phyloP scores from a whole-genome alignment of 805 yeast genomes.

The Clavispora phyllophila region DNA sequence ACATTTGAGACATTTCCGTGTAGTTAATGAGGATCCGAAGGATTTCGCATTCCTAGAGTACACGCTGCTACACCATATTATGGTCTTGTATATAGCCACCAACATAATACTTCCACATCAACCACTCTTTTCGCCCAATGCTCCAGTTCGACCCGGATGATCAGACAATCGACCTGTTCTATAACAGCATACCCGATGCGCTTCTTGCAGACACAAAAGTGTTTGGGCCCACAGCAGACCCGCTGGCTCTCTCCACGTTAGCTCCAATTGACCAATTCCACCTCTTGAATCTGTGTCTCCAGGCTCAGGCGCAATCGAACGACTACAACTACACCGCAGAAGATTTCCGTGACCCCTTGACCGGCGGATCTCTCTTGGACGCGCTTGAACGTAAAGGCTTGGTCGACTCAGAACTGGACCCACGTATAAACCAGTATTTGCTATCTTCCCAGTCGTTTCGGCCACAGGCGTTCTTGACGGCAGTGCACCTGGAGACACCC shows the following conservation, averaged over 20 bases:
- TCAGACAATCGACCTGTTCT: constrained; percentile 24
- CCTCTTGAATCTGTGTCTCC: constrained; percentile 24
- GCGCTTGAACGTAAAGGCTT: constrained; percentile 21
- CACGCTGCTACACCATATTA: too few relatives aligned
- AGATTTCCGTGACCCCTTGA: constrained; percentile 32
- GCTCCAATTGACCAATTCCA: constrained; percentile 27
- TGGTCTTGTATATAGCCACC: not conserved
- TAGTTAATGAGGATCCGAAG: too few relatives aligned
- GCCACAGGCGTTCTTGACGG: constrained; percentile 31
- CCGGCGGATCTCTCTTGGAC: constrained; percentile 24
- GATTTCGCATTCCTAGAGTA: too few relatives aligned
- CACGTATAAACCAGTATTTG: constrained; percentile 25
- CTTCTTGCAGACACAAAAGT: constrained; percentile 9
- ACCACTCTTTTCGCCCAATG: constrained; percentile 14
- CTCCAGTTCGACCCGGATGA: constrained; percentile 29
- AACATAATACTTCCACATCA: not conserved
- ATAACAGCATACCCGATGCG: constrained; percentile 12
- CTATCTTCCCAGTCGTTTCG: constrained; percentile 34
- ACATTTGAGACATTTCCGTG: too few relatives aligned
- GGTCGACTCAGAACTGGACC: constrained; percentile 26
- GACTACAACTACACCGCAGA: constrained; percentile 12
- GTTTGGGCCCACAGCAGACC: constrained; percentile 6
- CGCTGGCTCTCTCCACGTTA: constrained; percentile 17
- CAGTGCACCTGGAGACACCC: constrained; percentile 33
- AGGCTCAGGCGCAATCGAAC: constrained; percentile 6